Percentiles rank a stretch among this genome's conserved stretches.
These are phyloP conservation scores for Termitomyces sp. DNA, from an alignment of 768 basidiomycete species.

Conservation along the genomic window DNA sequence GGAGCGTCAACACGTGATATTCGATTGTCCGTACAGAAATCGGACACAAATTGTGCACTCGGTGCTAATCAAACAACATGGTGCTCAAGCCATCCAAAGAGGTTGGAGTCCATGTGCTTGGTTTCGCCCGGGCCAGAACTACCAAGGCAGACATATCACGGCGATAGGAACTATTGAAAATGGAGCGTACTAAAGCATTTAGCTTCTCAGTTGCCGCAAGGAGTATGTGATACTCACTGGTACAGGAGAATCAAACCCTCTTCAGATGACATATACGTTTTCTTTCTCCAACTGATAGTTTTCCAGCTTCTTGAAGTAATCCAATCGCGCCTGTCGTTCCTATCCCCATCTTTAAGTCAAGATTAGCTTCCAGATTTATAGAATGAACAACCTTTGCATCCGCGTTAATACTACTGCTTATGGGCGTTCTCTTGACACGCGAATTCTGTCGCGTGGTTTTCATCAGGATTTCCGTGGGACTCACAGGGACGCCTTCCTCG, in stretches of 20 bases:
- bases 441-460: background rate
- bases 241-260: background rate
- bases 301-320: slow-evolving; percentile 48
- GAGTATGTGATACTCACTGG: background rate
- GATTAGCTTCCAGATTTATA: background rate
- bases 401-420: slow-evolving; percentile 1
- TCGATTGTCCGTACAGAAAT: slow-evolving; percentile 14
- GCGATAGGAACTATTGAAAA: background rate
- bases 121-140: slow-evolving; percentile 23
- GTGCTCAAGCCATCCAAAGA: slow-evolving; percentile 24
- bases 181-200: background rate
- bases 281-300: slow-evolving; percentile 50
- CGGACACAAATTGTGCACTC: background rate
- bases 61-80: background rate
- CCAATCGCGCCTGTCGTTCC: slow-evolving; percentile 44
- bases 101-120: slow-evolving; percentile 17
- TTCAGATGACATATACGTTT: slow-evolving; percentile 52
- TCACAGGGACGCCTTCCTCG: background rate
- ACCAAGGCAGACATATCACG: background rate
- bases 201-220: background rate
- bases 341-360: slow-evolving; percentile 31
- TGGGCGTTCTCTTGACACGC: background rate
- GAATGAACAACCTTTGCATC: slow-evolving; percentile 9
- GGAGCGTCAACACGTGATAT: background rate
- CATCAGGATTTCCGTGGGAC: background rate